Evolutionary conservation across 1,139 yeast genomes (phyloP), one percentile per base, ranked within the genome.

Genomic region (Magnusiomyces starmeri): DNA sequence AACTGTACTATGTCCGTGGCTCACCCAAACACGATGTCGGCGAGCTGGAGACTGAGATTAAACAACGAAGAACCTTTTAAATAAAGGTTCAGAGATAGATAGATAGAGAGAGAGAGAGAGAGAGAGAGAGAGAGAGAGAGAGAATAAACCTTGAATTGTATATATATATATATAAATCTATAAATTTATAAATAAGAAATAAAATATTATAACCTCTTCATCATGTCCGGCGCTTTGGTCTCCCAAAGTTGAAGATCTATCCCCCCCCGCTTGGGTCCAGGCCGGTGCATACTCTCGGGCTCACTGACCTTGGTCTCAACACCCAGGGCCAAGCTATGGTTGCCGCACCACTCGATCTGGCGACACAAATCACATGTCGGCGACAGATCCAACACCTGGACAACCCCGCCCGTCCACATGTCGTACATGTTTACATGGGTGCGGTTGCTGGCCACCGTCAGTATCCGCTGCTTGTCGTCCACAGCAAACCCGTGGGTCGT

Each of bases 1-100:
- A 86, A 75, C 92, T 87, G 60, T 88, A 83, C 75, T 89, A 86
- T 70, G 85, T 89, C 65, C 83, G 96, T 72, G 84, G 80, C 69
- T 77, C 65, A 51, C 62, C 87, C 59, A 83, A 82, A 69, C 73
- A 83, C 70, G 97, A 89, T 69, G 96, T 87, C 45, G 85, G 83
- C 56, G 92, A 85, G 64, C 72, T 84, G 56, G 92, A 84, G 56
- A 68, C 74, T 24, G 67, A 63, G 50, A 56, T 61, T 25, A 50
- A 49, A n/a, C 22, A 39, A 14, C 12, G 20, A 24, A n/a, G 37
- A 12, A 4, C n/a, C 12, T 32, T 32, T n/a, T 32, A 32, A 32
- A 32, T 32, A 27, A n/a, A n/a, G n/a, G n/a, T n/a, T n/a, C n/a
- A n/a, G n/a, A n/a, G n/a, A n/a, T n/a, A n/a, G n/a, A n/a, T n/a